Evolutionary conservation across 2,329 filamentous ascomycete genomes (phyloP).

Genomic region (Beauveria bassiana): DNA sequence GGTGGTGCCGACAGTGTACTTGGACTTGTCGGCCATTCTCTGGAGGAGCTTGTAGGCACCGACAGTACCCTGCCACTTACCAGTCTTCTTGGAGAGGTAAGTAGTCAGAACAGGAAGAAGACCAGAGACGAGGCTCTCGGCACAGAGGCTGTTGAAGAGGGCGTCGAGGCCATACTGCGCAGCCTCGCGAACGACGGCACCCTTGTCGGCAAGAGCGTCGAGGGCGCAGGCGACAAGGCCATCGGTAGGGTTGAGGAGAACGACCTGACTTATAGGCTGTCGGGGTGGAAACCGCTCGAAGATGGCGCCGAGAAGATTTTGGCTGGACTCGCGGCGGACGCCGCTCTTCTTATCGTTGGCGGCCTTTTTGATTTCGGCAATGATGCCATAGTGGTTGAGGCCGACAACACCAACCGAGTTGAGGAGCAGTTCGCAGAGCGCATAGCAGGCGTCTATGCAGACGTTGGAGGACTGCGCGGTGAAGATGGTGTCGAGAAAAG

Average conservation of each 20-base stretch:
- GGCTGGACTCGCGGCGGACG: slow-evolving; percentile 76
- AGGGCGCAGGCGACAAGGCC: slow-evolving; percentile 65
- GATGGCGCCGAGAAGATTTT: slow-evolving; percentile 88
- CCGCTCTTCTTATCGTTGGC: slow-evolving; percentile 91
- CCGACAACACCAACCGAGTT: slow-evolving; percentile 46
- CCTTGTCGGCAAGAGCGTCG: slow-evolving; percentile 86
- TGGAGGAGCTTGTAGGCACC: slow-evolving; percentile 79
- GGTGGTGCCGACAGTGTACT: slow-evolving; percentile 69
- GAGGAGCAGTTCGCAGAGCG: slow-evolving; percentile 51
- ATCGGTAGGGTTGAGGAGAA: slow-evolving; percentile 75
- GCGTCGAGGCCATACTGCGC: slow-evolving; percentile 92
- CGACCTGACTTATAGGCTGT: slow-evolving; percentile 70
- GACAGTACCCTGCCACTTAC: slow-evolving; percentile 96
- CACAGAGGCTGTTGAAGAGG: slow-evolving; percentile 68
- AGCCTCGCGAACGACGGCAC: slow-evolving; percentile 77
- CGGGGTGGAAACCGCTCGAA: slow-evolving; percentile 81
- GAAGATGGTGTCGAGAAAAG: slow-evolving; percentile 61
- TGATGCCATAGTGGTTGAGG: slow-evolving; percentile 44
- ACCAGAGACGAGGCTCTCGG: slow-evolving; percentile 76
- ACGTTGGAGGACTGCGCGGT: slow-evolving; percentile 59
- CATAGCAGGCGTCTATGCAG: slow-evolving; percentile 58
- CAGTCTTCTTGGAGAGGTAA: slow-evolving; percentile 76
- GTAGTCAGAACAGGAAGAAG: slow-evolving; percentile 67
- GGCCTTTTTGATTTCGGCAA: slow-evolving; percentile 58
- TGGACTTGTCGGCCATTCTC: slow-evolving; percentile 90